These are phyloP conservation scores for Heimioporus sp. DNA, from an alignment of 768 basidiomycete species.

Conservation along the genomic window DNA sequence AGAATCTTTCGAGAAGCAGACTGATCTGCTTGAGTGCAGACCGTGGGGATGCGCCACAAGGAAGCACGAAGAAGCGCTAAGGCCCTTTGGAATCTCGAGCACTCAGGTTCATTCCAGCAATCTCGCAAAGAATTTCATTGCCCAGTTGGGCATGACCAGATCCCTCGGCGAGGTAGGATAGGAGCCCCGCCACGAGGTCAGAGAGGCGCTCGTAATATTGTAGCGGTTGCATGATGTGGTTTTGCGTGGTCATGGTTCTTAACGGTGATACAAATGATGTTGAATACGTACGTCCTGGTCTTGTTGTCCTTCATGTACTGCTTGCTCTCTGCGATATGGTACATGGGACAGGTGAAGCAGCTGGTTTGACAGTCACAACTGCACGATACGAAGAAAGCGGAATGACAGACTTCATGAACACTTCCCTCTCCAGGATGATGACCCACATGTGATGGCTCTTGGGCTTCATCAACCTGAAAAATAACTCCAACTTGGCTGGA, in stretches of 20 bases:
- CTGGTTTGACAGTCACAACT: slow-evolving; percentile 36
- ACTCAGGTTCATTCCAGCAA: slow-evolving; percentile 24
- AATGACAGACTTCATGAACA: slow-evolving; percentile 64
- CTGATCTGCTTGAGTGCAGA: slow-evolving; percentile 87
- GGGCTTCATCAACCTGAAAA: slow-evolving; percentile 67
- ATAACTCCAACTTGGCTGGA: slow-evolving; percentile 61
- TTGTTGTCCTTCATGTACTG: too few relatives aligned
- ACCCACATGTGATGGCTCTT: slow-evolving; percentile 86
- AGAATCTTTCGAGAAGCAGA: slow-evolving; percentile 76
- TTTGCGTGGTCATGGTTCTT: too few relatives aligned
- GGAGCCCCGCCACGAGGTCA: too few relatives aligned
- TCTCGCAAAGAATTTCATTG: too few relatives aligned
- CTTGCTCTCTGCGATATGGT: slow-evolving; percentile 84
- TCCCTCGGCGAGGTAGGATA: too few relatives aligned
- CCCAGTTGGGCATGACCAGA: too few relatives aligned
- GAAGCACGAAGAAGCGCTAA: slow-evolving; percentile 80
- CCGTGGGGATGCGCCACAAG: slow-evolving; percentile 80
- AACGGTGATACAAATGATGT: too few relatives aligned
- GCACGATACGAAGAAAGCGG: neutral
- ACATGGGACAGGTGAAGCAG: slow-evolving; percentile 85
- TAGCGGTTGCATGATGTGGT: too few relatives aligned
- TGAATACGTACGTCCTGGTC: too few relatives aligned
- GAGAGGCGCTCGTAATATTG: too few relatives aligned
- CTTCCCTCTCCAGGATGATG: slow-evolving; percentile 80
- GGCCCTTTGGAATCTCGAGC: slow-evolving; percentile 87